These are phyloP conservation scores for Ascobolus immersus DNA, from an alignment of 495 filamentous ascomycete genomes.

Conservation along the genomic window DNA sequence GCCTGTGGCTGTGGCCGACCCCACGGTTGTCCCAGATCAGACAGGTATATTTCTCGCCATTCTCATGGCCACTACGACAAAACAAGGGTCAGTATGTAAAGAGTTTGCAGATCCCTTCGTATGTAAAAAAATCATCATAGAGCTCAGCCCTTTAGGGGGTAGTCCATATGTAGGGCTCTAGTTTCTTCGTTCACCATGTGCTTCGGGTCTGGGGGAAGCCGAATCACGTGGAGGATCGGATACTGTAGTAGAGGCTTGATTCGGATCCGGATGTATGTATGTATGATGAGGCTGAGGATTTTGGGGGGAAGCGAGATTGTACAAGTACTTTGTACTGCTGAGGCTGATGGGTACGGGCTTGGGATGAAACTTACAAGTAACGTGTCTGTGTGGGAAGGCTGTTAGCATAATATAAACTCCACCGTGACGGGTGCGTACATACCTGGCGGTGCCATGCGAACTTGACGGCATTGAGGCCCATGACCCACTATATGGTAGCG, in stretches of 20 bases:
- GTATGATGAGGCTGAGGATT: neutral
- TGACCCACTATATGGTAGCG: slow-evolving; percentile 27
- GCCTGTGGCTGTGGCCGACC: slow-evolving; percentile 53
- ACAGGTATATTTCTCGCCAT: slow-evolving; percentile 36
- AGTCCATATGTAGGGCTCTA: neutral
- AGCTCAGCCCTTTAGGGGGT: neutral
- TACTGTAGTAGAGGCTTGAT: neutral
- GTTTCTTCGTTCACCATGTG: too few relatives aligned
- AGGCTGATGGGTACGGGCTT: neutral
- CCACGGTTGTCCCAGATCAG: slow-evolving; percentile 61
- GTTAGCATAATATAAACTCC: neutral
- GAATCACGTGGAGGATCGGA: neutral
- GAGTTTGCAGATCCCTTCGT: slow-evolving; percentile 48
- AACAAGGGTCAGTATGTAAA: slow-evolving; percentile 25
- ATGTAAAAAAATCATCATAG: neutral
- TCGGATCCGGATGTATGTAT: too few relatives aligned
- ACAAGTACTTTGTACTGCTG: neutral
- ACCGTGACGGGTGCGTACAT: neutral
- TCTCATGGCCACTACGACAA: slow-evolving; percentile 30
- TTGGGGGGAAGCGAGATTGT: neutral
- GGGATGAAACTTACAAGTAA: neutral
- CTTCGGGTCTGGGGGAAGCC: too few relatives aligned
- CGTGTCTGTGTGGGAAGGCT: neutral
- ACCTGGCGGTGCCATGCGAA: slow-evolving; percentile 21
- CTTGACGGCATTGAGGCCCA: slow-evolving; percentile 36